phyloP scores from a whole-genome alignment of 1,139 yeast species.

The Lodderomyces pseudojiufengensis region DNA sequence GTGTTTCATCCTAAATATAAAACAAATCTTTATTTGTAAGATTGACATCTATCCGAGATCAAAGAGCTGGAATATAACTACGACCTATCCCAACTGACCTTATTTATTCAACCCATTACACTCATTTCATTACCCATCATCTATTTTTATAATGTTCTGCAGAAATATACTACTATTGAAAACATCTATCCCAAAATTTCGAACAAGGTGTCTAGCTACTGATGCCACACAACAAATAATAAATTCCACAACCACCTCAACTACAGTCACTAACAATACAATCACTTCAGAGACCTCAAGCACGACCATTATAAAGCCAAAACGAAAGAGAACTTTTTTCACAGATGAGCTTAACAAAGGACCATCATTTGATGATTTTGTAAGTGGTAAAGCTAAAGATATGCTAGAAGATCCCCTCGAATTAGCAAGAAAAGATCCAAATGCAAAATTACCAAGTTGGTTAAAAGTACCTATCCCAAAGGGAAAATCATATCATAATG shows the following conservation, averaged over 20 bases:
- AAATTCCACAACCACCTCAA: constrained; percentile 1
- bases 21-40: too few species aligned
- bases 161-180: not conserved
- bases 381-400: constrained; percentile 73
- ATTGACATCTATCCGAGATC: too few species aligned
- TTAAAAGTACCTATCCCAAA: constrained; percentile 92
- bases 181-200: not conserved
- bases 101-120: too few species aligned
- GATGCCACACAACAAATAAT: constrained; percentile 1
- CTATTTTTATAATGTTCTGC: not conserved
- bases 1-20: too few species aligned
- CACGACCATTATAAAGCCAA: constrained; percentile 11
- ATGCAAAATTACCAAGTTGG: constrained; percentile 86
- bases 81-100: too few species aligned
- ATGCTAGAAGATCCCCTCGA: constrained; percentile 65
- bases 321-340: constrained; percentile 57
- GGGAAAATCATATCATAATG: constrained; percentile 74
- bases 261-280: not conserved
- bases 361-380: constrained; percentile 90
- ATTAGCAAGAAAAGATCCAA: constrained; percentile 54
- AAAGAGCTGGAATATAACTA: too few species aligned
- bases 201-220: constrained; percentile 2
- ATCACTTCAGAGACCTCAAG: constrained; percentile 10
- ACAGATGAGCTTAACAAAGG: constrained; percentile 75
- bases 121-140: too few species aligned